These are phyloP conservation scores for Claviceps spartinae DNA, from an alignment of 2,329 filamentous ascomycete species.

Conservation along the genomic window DNA sequence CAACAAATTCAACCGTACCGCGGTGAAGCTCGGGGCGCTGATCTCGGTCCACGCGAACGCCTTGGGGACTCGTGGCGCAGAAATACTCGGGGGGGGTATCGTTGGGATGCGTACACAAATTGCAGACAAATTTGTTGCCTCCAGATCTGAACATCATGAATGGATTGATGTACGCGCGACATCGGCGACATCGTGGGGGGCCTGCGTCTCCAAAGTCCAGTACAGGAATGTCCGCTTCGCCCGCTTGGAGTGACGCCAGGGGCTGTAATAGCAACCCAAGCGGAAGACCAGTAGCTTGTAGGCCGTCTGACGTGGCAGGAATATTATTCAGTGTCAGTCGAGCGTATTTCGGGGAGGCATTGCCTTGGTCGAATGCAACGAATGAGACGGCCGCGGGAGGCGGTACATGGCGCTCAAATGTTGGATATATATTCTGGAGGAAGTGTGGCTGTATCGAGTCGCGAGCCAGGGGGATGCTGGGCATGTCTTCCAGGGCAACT, in stretches of 20 bases:
- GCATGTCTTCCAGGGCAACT: conserved; percentile 84
- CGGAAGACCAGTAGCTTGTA: conserved; percentile 69
- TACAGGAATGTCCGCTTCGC: conserved; percentile 78
- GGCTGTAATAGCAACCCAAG: conserved; percentile 83
- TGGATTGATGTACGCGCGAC: conserved; percentile 93
- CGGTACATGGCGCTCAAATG: conserved; percentile 85
- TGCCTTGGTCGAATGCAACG: conserved; percentile 90
- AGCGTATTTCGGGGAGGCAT: conserved; percentile 87
- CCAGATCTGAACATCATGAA: conserved; percentile 96
- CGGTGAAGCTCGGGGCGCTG: conserved; percentile 80
- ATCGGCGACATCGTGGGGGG: conserved; percentile 82
- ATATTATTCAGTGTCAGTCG: conserved; percentile 90
- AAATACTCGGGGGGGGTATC: conserved; percentile 90
- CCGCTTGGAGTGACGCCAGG: conserved; percentile 66
- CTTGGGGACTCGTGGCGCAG: conserved; percentile 75
- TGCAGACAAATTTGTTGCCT: conserved; percentile 94
- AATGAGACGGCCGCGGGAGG: conserved; percentile 82
- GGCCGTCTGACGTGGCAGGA: conserved; percentile 65
- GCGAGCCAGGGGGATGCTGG: conserved; percentile 75
- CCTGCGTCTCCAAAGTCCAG: conserved; percentile 88
- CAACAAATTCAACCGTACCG: conserved; percentile 90
- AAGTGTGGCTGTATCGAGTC: conserved; percentile 76
- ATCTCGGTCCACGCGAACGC: conserved; percentile 74
- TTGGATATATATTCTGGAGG: conserved; percentile 78
- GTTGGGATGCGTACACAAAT: conserved; percentile 95